Conservation (phyloP, 1,284 basidiomycete genomes). For the Phylloporus sp. region DNA sequence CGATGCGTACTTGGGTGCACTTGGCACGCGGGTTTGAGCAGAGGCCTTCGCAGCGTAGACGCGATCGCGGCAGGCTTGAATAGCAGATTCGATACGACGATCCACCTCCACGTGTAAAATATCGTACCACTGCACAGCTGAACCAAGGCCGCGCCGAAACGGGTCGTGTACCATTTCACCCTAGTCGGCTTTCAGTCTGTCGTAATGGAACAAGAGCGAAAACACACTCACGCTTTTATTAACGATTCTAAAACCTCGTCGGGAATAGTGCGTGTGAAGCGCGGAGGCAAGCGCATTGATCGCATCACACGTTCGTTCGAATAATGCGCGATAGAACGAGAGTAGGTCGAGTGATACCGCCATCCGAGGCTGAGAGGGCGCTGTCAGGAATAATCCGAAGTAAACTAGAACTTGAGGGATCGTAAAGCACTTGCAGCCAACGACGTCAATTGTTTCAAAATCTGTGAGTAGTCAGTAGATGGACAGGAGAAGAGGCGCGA, state of each 20-base stretch:
- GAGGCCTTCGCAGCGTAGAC: background rate
- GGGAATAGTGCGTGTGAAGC: background rate
- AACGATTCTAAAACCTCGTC: background rate
- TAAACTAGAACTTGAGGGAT: no score
- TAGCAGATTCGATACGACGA: background rate
- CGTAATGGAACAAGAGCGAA: no score
- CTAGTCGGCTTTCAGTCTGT: background rate
- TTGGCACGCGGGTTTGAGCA: background rate
- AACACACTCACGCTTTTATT: no score
- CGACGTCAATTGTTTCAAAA: no score
- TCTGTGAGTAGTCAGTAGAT: no score
- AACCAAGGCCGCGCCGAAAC: background rate
- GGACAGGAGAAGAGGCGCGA: no score
- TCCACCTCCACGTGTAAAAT: background rate
- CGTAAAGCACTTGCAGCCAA: no score
- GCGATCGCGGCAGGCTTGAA: background rate
- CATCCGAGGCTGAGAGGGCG: conserved; percentile 7
- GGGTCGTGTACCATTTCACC: background rate
- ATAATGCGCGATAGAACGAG: background rate
- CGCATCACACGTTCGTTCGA: background rate
- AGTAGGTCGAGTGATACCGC: background rate
- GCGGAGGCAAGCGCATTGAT: conserved; percentile 9
- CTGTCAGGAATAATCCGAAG: conserved; percentile 6
- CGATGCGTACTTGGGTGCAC: background rate
- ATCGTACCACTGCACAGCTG: background rate